phyloP scores from a whole-genome alignment of 2,329 filamentous ascomycete species.

The Neofusicoccum sp. region DNA sequence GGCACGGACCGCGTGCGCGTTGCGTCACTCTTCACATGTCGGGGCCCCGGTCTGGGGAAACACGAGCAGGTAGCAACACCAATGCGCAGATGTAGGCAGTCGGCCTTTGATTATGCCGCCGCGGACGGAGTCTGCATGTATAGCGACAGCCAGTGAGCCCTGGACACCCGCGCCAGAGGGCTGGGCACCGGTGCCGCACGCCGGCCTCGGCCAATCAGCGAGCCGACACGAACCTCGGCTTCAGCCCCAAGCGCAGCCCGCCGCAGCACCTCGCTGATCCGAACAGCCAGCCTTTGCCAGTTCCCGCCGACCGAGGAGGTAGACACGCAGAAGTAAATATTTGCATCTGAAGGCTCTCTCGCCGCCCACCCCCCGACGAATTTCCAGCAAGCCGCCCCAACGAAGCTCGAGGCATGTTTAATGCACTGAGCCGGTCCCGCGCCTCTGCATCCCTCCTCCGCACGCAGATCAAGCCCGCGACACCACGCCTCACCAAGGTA shows the following conservation, averaged over 20 bases:
- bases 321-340: conserved; percentile 5
- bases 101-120: neutral
- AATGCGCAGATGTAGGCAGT: neutral
- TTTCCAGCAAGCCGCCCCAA: conserved; percentile 9
- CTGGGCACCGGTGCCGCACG: neutral
- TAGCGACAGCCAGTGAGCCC: neutral
- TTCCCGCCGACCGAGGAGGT: conserved; percentile 19
- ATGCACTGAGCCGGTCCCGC: conserved; percentile 40
- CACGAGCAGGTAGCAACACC: neutral
- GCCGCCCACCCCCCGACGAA: neutral
- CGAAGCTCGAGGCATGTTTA: conserved; percentile 36
- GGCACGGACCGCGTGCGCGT: neutral
- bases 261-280: conserved; percentile 8
- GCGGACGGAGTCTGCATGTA: neutral
- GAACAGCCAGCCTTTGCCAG: conserved; percentile 4
- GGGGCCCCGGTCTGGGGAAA: conserved; percentile 11
- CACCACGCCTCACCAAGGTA: conserved; percentile 31
- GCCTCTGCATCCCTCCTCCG: conserved; percentile 37
- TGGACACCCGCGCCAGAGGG: neutral
- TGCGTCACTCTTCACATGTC: conserved; percentile 14
- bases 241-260: neutral
- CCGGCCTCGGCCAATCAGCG: conserved; percentile 9
- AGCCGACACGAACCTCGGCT: conserved; percentile 11
- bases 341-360: neutral
- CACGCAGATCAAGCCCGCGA: conserved; percentile 29